phyloP scores from a whole-genome alignment of 177 flowering plant genomes.

The Tripterygium wilfordii region DNA sequence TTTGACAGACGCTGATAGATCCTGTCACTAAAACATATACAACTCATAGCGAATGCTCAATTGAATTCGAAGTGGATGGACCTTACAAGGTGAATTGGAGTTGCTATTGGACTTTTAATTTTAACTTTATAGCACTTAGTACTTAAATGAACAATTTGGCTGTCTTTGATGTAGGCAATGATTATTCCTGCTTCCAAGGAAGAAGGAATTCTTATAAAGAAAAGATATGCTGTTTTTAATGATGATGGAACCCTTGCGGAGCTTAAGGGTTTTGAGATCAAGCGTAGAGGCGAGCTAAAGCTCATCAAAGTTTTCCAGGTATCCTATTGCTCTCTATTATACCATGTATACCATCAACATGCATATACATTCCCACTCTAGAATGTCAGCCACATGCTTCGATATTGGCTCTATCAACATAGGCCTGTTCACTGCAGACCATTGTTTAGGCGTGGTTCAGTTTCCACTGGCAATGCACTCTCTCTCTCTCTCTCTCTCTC shows the following conservation, averaged over 20 bases:
- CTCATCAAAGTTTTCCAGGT: slow-evolving; percentile 99
- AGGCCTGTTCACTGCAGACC: no score
- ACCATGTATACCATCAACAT: neutral
- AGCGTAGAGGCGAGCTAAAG: slow-evolving; percentile 99
- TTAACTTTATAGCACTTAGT: slow-evolving; percentile 5
- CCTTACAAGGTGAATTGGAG: slow-evolving; percentile 82
- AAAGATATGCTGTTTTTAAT: slow-evolving; percentile 98
- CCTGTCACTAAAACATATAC: slow-evolving; percentile 69
- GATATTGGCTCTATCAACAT: no score
- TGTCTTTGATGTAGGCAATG: slow-evolving; percentile 67
- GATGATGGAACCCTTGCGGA: slow-evolving; percentile 99
- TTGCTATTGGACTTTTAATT: neutral
- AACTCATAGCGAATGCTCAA: slow-evolving; percentile 96
- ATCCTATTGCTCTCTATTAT: slow-evolving; percentile 6
- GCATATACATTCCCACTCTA: neutral
- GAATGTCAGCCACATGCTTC: no score
- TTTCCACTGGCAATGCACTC: no score
- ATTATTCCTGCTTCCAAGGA: slow-evolving; percentile 99
- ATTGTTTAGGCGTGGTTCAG: no score
- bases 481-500: no score
- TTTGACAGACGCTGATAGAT: slow-evolving; percentile 86
- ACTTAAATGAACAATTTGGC: slow-evolving; percentile 1
- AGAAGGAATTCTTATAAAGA: slow-evolving; percentile 94
- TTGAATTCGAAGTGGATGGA: slow-evolving; percentile 99
- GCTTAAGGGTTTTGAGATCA: slow-evolving; percentile 99